phyloP scores from a whole-genome alignment of 1,139 yeast genomes.

The Taphrina confusa region DNA sequence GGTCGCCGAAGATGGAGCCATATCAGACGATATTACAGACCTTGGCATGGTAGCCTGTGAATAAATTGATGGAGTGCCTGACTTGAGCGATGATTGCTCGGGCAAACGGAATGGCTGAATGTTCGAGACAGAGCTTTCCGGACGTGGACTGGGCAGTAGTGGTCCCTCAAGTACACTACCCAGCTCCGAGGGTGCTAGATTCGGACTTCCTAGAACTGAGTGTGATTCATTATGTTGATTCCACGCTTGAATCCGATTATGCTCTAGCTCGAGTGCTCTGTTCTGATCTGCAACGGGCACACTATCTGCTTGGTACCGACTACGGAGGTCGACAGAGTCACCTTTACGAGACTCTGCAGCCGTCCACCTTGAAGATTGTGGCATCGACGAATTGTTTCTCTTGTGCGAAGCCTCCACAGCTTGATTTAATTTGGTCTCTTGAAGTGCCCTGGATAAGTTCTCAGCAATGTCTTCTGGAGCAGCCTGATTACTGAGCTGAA shows the following conservation, averaged over 20 bases:
- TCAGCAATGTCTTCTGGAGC: background rate
- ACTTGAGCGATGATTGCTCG: background rate
- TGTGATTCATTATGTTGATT: background rate
- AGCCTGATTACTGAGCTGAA: too few species aligned
- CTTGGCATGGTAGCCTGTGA: background rate
- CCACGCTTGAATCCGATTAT: constrained; percentile 1
- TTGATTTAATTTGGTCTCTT: background rate
- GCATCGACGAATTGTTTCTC: constrained; percentile 2
- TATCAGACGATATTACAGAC: background rate
- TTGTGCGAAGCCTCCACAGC: background rate
- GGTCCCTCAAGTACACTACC: background rate
- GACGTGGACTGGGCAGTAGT: constrained; percentile 14
- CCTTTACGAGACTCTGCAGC: background rate
- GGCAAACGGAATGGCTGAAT: constrained; percentile 5
- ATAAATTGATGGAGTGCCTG: background rate
- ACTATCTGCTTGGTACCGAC: background rate
- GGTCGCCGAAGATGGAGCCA: constrained; percentile 6
- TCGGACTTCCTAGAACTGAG: constrained; percentile 11
- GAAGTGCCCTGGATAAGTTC: background rate
- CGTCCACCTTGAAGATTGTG: background rate
- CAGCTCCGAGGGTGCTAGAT: constrained; percentile 21
- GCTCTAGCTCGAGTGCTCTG: background rate
- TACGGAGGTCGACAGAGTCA: background rate
- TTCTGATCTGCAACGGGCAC: background rate
- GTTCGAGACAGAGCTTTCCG: constrained; percentile 22